Evolutionary conservation across 352 stramenopile genomes (phyloP), one percentile per base, ranked within the genome.

Genomic region (Pythium rishiriense): DNA sequence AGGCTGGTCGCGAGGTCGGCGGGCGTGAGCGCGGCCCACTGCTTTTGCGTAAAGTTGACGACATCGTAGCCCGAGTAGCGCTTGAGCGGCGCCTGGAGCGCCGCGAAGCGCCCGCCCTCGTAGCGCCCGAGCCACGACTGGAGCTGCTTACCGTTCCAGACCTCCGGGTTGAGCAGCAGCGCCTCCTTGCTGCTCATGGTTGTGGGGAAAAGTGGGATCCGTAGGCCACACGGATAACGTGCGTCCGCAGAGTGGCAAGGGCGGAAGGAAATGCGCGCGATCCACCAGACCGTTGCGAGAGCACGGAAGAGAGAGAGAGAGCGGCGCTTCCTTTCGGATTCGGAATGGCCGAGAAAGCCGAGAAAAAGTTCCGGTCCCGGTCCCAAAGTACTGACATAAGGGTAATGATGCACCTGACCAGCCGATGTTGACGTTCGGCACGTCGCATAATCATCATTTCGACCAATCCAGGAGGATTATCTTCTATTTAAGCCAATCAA

Each of bases 71-170:
- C 87, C 4, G 82, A 83, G 54, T 82, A 84, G 51, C 75, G 70
- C 37, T 82, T 79, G 35, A 96, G 60, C 53, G 85, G 68, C 19
- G 68, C 47, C 10, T 66, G 64, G 29, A 96, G 75, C 28, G 64
- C 41, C 26, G 76, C 79, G 59, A 90, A 96, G 42, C 87, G 84
- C 4, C 87, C 85, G 48, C 78, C 61, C 54, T 96, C 87, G 55
- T 90, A 94, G 53, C 75, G 76, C 45, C 68, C 77, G 42, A 96
- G 77, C 84, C 84, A 96, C 56, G 78, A 68, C 47, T 85, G 77
- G 19, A 96, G 73, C 72, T 96, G 83, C 67, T 90, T 87, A 57
- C 79, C 68, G 53, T 69, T 90, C 87, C 87, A 96, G 51, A 79
- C 73, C 65, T 89, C 82, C n/a, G 87, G 87, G 68, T 93, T 93